Base-by-base conservation (phyloP, 2,329 filamentous ascomycete species). In the Eutypa lata region DNA sequence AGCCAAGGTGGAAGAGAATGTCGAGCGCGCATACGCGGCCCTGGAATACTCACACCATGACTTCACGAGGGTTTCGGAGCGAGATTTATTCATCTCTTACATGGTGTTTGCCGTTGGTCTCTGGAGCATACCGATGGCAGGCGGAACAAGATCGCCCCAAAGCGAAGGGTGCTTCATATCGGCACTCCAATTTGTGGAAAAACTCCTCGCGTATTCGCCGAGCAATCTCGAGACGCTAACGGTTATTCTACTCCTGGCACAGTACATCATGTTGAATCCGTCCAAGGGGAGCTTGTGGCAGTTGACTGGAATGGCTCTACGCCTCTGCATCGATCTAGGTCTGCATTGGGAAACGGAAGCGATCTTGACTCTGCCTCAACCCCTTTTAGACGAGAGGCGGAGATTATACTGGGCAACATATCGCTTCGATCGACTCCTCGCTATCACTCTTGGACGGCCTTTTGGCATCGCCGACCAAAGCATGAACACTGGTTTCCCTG, bases 101-200 rank as follows among this genome's bases (percentile, higher is more conserved):
- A 68, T 71, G 61, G 59, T 70, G 18, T 61, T 71, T 28, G 65
- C 67, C 14, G 68, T 70, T 21, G 65, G 58, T 3, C 62, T 71
- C 8, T 64, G 60, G 47, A 59, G 63, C 44, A 56, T 68, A 24
- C 62, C 61, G 7, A 55, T 62, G 42, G 44, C 59, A 28, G 59
- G 59, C 19, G 62, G 59, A 3, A 54, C 58, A 11, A 57, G 67
- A 31, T 54, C 61, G 19, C 51, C 51, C 14, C 65, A 70, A 51
- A 70, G 65, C 50, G 67, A 71, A 49, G 67, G 65, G n/a, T 71
- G 67, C 53, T 71, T 70, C 54, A 56, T 59, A 14, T 70, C 68
- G 7, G 68, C 68, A 14, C 51, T 69, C 26, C 28, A 53, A 21
- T 65, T 55, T 47, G 54, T 68, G 47, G 67, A 71, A 33, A 61